A percentile compares a stretch with the other conserved stretches of the same genome.
Conservation (phyloP, 768 basidiomycete genomes). For the Russula sp. region DNA sequence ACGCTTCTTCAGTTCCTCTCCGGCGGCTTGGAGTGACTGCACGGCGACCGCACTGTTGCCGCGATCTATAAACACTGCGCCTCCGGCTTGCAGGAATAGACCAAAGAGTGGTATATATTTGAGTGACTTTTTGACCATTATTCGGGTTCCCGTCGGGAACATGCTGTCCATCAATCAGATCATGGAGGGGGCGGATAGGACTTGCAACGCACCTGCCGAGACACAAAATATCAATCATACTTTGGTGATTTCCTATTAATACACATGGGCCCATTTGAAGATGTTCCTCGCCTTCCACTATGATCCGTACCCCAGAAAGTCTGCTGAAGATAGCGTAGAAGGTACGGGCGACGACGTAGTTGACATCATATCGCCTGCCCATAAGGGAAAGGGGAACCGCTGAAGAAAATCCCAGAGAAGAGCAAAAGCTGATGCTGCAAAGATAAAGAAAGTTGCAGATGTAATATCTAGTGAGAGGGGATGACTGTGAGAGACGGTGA, state of each 20-base stretch:
- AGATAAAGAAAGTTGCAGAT: constrained; percentile 68
- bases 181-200: background rate
- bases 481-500: constrained; percentile 50
- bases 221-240: constrained; percentile 81
- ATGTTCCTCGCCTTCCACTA: constrained; percentile 84
- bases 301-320: constrained; percentile 58
- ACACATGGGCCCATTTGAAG: constrained; percentile 67
- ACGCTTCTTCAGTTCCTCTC: constrained; percentile 64
- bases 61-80: constrained; percentile 88
- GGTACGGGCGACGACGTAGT: constrained; percentile 73
- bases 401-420: constrained; percentile 62
- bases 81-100: constrained; percentile 84
- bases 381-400: constrained; percentile 58
- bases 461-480: constrained; percentile 61
- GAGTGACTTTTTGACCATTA: constrained; percentile 91
- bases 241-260: constrained; percentile 88
- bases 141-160: constrained; percentile 75
- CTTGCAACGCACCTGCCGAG: constrained; percentile 59
- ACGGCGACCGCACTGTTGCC: constrained; percentile 72
- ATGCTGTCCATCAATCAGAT: constrained; percentile 31
- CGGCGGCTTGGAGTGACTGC: constrained; percentile 69
- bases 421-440: constrained; percentile 58
- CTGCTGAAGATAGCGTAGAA: constrained; percentile 70
- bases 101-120: constrained; percentile 80
- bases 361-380: constrained; percentile 72